These are phyloP conservation scores for Acanthamoeba healyi DNA, from an alignment of 208 protist genomes.

Conservation along the genomic window DNA sequence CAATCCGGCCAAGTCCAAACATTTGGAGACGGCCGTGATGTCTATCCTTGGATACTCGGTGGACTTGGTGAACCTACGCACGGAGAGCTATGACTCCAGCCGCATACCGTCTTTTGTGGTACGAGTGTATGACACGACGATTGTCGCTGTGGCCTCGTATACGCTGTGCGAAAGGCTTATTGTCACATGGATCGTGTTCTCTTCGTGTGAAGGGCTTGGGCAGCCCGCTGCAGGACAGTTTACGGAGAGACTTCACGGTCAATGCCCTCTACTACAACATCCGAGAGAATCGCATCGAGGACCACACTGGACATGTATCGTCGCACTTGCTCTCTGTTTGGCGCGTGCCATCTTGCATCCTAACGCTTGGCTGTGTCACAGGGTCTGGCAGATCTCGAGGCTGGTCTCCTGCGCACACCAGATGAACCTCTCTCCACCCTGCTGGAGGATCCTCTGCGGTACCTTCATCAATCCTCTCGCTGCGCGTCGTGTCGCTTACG, in stretches of 20 bases:
- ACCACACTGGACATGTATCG: constrained; percentile 90
- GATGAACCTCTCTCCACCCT: constrained; percentile 84
- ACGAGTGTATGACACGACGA: too few species aligned
- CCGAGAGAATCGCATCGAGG: constrained; percentile 94
- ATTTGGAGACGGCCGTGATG: constrained; percentile 98
- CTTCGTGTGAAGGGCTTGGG: constrained; percentile 72
- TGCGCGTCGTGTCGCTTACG: too few species aligned
- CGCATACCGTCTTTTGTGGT: constrained; percentile 24
- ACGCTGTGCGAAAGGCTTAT: too few species aligned
- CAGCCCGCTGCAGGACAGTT: constrained; percentile 89
- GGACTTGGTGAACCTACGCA: constrained; percentile 33
- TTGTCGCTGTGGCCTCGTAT: too few species aligned
- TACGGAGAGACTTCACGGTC: constrained; percentile 96
- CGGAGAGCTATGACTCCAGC: constrained; percentile 17
- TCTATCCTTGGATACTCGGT: constrained; percentile 91
- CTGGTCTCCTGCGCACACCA: constrained; percentile 93
- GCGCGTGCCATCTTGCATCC: neutral
- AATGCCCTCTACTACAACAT: constrained; percentile 99
- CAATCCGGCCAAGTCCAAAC: constrained; percentile 98
- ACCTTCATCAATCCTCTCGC: neutral
- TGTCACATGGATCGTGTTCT: constrained; percentile 32
- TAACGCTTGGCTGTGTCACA: too few species aligned
- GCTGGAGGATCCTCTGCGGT: constrained; percentile 94
- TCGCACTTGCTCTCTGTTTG: neutral
- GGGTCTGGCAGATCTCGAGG: constrained; percentile 93